phyloP scores from a whole-genome alignment of 805 yeast genomes.

The Hanseniaspora osmophila region DNA sequence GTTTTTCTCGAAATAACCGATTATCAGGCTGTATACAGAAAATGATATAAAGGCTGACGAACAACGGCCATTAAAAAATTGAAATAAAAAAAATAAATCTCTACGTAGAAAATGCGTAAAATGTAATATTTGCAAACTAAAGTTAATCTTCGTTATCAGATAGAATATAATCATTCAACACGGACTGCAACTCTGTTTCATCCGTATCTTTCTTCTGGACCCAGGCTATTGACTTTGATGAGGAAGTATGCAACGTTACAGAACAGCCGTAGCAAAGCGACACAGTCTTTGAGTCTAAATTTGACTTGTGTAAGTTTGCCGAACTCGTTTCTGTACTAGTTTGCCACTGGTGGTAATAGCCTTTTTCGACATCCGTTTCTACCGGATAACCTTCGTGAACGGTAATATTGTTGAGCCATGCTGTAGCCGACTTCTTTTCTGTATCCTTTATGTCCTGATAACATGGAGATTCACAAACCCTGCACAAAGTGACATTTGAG shows the following conservation, averaged over 20 bases:
- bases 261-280: conserved; percentile 63
- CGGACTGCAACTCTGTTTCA: conserved; percentile 21
- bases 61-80: no score
- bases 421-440: conserved; percentile 32
- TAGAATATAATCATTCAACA: conserved; percentile 36
- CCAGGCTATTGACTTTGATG: conserved; percentile 27
- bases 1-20: no score
- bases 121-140: neutral
- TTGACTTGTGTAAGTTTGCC: neutral
- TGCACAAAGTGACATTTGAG: conserved; percentile 27
- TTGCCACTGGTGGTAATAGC: conserved; percentile 23
- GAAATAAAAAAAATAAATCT: no score
- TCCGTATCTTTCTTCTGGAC: conserved; percentile 11
- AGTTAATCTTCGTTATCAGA: conserved; percentile 23
- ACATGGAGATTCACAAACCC: conserved; percentile 40
- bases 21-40: no score
- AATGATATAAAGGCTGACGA: no score
- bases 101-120: neutral
- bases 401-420: conserved; percentile 60
- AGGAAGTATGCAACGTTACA: conserved; percentile 39
- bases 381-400: conserved; percentile 41
- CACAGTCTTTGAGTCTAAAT: conserved; percentile 4
- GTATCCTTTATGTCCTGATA: conserved; percentile 13
- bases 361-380: conserved; percentile 28
- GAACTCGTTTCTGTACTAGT: neutral